Conservation (phyloP, 495 filamentous ascomycete genomes). For the Neurospora sp. region DNA sequence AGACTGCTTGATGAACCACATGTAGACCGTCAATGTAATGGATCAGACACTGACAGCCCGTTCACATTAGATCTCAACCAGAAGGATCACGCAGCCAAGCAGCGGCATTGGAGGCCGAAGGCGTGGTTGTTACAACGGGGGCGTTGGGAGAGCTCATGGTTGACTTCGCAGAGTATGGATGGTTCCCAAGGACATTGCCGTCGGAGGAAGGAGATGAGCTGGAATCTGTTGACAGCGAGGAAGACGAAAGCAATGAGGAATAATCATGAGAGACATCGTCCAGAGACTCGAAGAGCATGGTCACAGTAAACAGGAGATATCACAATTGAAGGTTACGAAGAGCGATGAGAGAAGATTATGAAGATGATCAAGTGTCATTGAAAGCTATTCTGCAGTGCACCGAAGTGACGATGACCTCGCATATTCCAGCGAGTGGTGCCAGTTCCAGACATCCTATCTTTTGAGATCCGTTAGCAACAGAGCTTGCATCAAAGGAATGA, state of each 20-base stretch:
- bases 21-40: neutral
- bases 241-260: constrained; percentile 7
- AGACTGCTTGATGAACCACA: neutral
- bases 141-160: constrained; percentile 62
- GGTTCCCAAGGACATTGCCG: constrained; percentile 58
- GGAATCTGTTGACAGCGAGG: constrained; percentile 6
- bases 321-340: neutral
- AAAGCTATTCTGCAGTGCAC: neutral
- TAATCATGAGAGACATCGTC: constrained; percentile 1
- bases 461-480: constrained; percentile 16
- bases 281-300: constrained; percentile 7
- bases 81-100: constrained; percentile 63
- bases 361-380: neutral
- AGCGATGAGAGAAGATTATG: neutral
- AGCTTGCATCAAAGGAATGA: constrained; percentile 1
- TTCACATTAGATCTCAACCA: constrained; percentile 43
- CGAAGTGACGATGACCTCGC: neutral
- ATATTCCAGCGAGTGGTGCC: neutral
- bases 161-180: constrained; percentile 57
- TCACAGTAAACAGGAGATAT: neutral
- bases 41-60: neutral
- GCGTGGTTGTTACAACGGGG: constrained; percentile 53
- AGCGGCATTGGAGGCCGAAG: constrained; percentile 52
- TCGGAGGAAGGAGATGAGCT: constrained; percentile 32
- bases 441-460: neutral